These are phyloP conservation scores for Salix purpurea DNA, from an alignment of 345 rosid species.

Conservation along the genomic window DNA sequence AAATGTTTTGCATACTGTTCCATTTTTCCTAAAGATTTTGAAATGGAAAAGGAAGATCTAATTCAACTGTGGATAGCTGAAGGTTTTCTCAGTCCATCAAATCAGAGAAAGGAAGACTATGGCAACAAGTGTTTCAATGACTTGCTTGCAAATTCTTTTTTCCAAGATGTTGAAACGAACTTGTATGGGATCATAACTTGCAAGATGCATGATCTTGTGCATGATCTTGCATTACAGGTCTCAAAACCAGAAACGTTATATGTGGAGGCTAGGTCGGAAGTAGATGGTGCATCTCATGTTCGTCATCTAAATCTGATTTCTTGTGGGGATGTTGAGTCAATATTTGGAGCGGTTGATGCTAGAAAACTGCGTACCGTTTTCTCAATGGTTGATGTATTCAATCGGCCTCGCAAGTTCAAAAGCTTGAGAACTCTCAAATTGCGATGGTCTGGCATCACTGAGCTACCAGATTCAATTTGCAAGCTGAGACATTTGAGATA, in stretches of 20 bases:
- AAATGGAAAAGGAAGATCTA: background rate
- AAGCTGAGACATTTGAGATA: too few species aligned
- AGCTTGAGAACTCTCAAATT: too few species aligned
- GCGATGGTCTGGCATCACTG: too few species aligned
- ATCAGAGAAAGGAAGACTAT: background rate
- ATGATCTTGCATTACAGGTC: slow-evolving; percentile 20
- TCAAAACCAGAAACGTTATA: slow-evolving; percentile 6
- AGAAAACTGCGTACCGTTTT: too few species aligned
- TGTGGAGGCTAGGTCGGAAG: background rate
- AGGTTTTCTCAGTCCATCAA: background rate
- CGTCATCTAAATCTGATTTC: too few species aligned
- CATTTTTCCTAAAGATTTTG: background rate
- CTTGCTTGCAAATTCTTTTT: slow-evolving; percentile 22
- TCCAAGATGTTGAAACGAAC: slow-evolving; percentile 18
- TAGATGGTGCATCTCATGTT: background rate
- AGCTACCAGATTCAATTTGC: too few species aligned
- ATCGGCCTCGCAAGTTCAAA: too few species aligned
- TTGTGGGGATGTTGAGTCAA: too few species aligned
- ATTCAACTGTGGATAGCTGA: slow-evolving; percentile 15
- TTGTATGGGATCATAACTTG: background rate
- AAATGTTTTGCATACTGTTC: slow-evolving; percentile 15
- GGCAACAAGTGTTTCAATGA: slow-evolving; percentile 22
- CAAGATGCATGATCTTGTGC: slow-evolving; percentile 8
- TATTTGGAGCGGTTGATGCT: too few species aligned
- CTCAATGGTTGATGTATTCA: too few species aligned